A percentile compares a stretch with the other conserved stretches of the same genome.
These are phyloP conservation scores for Malassezia yamatoensis DNA, from an alignment of 1,284 basidiomycete species.

Conservation along the genomic window DNA sequence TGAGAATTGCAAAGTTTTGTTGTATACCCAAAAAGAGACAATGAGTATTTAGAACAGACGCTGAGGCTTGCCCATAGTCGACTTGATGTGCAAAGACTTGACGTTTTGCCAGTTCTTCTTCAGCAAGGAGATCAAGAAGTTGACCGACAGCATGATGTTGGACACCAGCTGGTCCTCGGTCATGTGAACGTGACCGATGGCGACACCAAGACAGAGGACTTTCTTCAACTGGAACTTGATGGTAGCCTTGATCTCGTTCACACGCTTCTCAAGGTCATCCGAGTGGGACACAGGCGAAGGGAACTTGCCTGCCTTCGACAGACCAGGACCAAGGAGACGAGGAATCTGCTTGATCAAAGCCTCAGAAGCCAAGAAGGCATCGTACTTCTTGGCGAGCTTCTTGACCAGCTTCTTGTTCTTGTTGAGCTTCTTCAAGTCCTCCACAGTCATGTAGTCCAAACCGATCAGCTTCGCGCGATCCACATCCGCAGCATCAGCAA, in stretches of 20 bases:
- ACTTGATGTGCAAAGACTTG: conserved; percentile 96
- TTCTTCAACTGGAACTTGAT: conserved; percentile 72
- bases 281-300: conserved; percentile 79
- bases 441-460: conserved; percentile 93
- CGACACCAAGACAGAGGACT: conserved; percentile 97
- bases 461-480: conserved; percentile 96
- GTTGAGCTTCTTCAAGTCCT: conserved; percentile 99
- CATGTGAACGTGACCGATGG: conserved; percentile 96
- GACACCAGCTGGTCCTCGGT: conserved; percentile 89
- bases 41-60: conserved; percentile 66
- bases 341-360: conserved; percentile 99
- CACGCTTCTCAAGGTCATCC: conserved; percentile 85
- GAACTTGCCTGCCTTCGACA: conserved; percentile 99
- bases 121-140: conserved; percentile 97
- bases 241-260: conserved; percentile 90
- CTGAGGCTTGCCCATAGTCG: conserved; percentile 96
- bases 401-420: conserved; percentile 99
- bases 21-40: too few species aligned
- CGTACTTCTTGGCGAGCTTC: conserved; percentile 98
- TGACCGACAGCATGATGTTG: conserved; percentile 97
- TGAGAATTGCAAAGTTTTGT: too few species aligned
- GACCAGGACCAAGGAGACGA: conserved; percentile 97
- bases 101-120: conserved; percentile 99
- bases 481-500: conserved; percentile 96
- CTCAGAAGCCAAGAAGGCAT: conserved; percentile 97